Evolutionary conservation across 192 early-diverging fungal species (phyloP), one percentile per base, ranked within the genome.

Genomic region (Geranomyces variabilis): DNA sequence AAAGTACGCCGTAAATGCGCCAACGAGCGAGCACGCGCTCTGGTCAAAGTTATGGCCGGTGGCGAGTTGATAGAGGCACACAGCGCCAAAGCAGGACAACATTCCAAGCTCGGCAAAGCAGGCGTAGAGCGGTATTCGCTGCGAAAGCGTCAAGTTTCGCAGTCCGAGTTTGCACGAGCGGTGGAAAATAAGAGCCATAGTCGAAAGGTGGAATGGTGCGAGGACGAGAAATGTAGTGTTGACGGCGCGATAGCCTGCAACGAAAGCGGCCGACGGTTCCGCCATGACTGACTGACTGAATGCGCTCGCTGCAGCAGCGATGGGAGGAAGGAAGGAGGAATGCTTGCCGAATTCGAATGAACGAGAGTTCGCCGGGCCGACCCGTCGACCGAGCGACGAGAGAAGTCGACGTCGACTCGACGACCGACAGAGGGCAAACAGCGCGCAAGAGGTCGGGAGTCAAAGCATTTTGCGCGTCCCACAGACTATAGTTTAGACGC

Each of bases 121-220:
- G 43, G 43, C 43, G 46, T 66, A 66, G 19, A 66, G 26, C 7
- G 64, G 64, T n/a, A 66, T 66, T 19, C 64, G 9, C 64, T 66
- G 64, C n/a, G 64, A 66, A 9, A 66, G 45, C 8, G 41, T 29
- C 41, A 66, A 14, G 22, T 47, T 17, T 13, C 10, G 22, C 43
- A 1, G 24, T 30, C 30, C 64, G 45, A 66, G 6, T 21, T 24
- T 44, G 19, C 43, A 47, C 14, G 64, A 46, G 21, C 43, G 64
- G 45, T 66, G 43, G 22, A 66, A 41, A 41, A 66, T 17, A 24
- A 47, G 41, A 15, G 45, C 24, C 36, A 66, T 41, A 17, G 26
- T 29, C 7, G 17, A n/a, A 14, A 66, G 22, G 64, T 66, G 64
- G 0, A 49, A 26, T 19, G 43, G 41, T 13, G 41, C 64, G 1